Evolutionary conservation across 2,329 filamentous ascomycete species (phyloP).

Genomic region (Botrytis squamosa): DNA sequence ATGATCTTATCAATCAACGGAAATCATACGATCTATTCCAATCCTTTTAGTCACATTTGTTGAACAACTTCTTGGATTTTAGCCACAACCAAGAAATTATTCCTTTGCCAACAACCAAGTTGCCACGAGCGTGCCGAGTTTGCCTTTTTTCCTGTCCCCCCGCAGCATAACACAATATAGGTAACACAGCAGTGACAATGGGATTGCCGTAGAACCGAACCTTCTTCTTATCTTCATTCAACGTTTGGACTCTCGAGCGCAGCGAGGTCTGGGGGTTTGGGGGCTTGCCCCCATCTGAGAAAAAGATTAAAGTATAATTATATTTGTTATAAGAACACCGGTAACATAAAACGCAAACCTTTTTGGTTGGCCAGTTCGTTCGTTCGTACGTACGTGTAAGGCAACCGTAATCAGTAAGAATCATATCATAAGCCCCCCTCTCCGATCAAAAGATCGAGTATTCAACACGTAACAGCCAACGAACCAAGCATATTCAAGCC

Average conservation of each 20-base stretch:
- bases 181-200: neutral
- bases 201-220: neutral
- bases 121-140: neutral
- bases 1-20: neutral
- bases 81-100: neutral
- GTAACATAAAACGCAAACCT: neutral
- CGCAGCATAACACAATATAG: neutral
- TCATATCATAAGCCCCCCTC: conserved; percentile 1
- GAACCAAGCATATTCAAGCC: conserved; percentile 2
- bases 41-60: neutral
- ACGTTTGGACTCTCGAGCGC: neutral
- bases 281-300: neutral
- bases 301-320: neutral
- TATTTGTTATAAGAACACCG: neutral
- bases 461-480: conserved; percentile 12
- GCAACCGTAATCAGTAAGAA: neutral
- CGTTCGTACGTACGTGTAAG: neutral
- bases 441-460: neutral
- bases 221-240: neutral
- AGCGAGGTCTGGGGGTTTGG: neutral
- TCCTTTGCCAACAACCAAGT: neutral
- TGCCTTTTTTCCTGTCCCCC: neutral
- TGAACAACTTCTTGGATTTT: neutral
- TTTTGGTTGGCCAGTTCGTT: neutral
- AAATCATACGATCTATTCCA: neutral